Percentiles rank a stretch among this genome's conserved stretches.
These are phyloP conservation scores for Trichosporon sp. DNA, from an alignment of 1,284 basidiomycete species.

Conservation along the genomic window DNA sequence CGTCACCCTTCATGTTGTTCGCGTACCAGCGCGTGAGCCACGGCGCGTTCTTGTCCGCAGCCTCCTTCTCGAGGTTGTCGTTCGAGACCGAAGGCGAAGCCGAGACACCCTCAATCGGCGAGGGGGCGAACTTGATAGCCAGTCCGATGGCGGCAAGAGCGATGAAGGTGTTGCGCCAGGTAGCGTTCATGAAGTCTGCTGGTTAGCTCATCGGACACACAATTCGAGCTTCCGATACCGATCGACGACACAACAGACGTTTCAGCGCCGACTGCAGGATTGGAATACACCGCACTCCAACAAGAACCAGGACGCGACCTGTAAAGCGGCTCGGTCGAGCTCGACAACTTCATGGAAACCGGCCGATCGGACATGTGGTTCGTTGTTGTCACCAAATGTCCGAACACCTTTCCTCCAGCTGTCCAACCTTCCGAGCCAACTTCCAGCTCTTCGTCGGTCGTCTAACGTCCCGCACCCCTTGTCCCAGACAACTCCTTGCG, in stretches of 20 bases:
- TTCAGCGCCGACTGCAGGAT: too few species aligned
- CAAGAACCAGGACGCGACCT: neutral
- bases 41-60: constrained; percentile 32
- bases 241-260: neutral
- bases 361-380: neutral
- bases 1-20: constrained; percentile 43
- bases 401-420: neutral
- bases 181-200: constrained; percentile 53
- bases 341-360: neutral
- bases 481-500: neutral
- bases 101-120: constrained; percentile 38
- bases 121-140: constrained; percentile 50
- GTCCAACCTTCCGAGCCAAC: neutral
- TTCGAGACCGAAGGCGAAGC: constrained; percentile 47
- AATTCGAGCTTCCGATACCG: neutral
- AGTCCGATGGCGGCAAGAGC: constrained; percentile 37
- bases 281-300: neutral
- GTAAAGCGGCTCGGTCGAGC: neutral
- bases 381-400: neutral
- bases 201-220: constrained; percentile 7
- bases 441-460: neutral
- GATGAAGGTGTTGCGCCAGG: constrained; percentile 49
- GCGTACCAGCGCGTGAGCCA: constrained; percentile 54
- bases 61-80: constrained; percentile 34
- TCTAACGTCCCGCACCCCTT: neutral